Conservation (phyloP, 2,329 filamentous ascomycete genomes). For the Pseudonectria buxi region DNA sequence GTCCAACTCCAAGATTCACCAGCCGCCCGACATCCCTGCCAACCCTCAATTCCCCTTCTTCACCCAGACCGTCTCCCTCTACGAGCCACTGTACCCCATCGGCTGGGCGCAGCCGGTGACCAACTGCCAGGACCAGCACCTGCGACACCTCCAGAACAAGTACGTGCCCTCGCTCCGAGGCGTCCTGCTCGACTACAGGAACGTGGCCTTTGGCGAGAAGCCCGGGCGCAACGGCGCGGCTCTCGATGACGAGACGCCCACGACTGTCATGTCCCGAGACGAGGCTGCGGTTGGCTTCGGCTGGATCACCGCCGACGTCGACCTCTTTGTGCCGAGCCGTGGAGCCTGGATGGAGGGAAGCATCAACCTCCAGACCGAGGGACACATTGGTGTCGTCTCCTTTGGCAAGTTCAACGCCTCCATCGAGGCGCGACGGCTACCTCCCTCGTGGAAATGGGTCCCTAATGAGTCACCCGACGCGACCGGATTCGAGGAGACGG, state of each 20-base stretch:
- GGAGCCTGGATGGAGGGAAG: constrained; percentile 72
- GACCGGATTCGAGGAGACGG: constrained; percentile 35
- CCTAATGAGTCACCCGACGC: constrained; percentile 42
- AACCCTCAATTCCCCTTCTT: constrained; percentile 62
- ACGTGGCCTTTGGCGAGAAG: constrained; percentile 57
- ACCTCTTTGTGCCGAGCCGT: constrained; percentile 70
- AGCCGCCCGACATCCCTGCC: constrained; percentile 32
- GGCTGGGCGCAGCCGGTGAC: constrained; percentile 65
- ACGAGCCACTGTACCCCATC: constrained; percentile 65
- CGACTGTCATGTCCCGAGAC: constrained; percentile 51
- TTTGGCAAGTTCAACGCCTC: constrained; percentile 90
- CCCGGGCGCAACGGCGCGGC: constrained; percentile 45
- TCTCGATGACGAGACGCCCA: constrained; percentile 40
- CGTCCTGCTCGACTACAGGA: constrained; percentile 67
- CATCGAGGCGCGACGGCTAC: constrained; percentile 70
- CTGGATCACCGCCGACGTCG: constrained; percentile 82
- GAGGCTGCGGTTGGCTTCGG: constrained; percentile 83
- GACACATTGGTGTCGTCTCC: constrained; percentile 81
- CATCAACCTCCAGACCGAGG: constrained; percentile 81
- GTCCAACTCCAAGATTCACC: constrained; percentile 27
- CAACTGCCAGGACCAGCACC: constrained; percentile 65
- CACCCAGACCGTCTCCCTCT: constrained; percentile 73
- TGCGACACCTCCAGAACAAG: constrained; percentile 67
- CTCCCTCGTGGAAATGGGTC: constrained; percentile 73
- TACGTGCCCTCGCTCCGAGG: constrained; percentile 68